A percentile compares a stretch with the other conserved stretches of the same genome.
Evolutionary conservation across 2,329 filamentous ascomycete species (phyloP).

Genomic region (Ceratocystiopsis sp.): DNA sequence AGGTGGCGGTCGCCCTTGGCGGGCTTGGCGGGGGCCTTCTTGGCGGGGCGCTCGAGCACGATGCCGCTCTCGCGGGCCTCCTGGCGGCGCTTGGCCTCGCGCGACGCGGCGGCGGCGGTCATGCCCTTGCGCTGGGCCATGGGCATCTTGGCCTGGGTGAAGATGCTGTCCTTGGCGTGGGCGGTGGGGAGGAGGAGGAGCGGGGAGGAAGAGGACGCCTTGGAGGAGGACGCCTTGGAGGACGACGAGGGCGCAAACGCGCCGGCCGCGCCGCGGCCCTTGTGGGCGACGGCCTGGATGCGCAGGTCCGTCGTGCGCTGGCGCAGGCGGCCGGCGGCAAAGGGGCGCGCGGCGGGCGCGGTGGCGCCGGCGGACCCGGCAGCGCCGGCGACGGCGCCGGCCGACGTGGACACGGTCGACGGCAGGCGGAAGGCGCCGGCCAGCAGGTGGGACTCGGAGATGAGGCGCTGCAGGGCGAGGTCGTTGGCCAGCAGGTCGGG

Average conservation of each 20-base stretch:
- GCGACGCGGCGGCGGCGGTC: conserved; percentile 40
- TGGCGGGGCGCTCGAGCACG: conserved; percentile 49
- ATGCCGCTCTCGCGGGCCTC: conserved; percentile 86
- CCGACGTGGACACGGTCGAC: conserved; percentile 21
- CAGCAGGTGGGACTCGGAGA: conserved; percentile 83
- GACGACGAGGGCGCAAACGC: too few species aligned
- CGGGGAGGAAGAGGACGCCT: too few species aligned
- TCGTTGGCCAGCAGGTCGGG: conserved; percentile 72
- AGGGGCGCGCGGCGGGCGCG: conserved; percentile 16
- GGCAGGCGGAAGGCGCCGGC: conserved; percentile 27
- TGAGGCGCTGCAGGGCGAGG: conserved; percentile 74
- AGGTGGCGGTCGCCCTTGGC: conserved; percentile 13
- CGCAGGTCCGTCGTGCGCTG: conserved; percentile 73
- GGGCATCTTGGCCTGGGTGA: conserved; percentile 74
- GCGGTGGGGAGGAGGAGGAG: conserved; percentile 53
- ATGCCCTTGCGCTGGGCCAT: conserved; percentile 81
- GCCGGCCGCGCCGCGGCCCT: conserved; percentile 16
- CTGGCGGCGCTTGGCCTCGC: conserved; percentile 53
- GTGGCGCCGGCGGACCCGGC: conserved; percentile 16
- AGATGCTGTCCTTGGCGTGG: conserved; percentile 48
- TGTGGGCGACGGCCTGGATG: conserved; percentile 66
- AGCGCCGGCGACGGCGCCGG: conserved; percentile 19
- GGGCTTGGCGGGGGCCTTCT: conserved; percentile 16
- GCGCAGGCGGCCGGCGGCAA: conserved; percentile 50
- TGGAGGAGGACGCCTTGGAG: too few species aligned